Conservation (phyloP, 257 asterid genomes). For the Petunia axillaris region DNA sequence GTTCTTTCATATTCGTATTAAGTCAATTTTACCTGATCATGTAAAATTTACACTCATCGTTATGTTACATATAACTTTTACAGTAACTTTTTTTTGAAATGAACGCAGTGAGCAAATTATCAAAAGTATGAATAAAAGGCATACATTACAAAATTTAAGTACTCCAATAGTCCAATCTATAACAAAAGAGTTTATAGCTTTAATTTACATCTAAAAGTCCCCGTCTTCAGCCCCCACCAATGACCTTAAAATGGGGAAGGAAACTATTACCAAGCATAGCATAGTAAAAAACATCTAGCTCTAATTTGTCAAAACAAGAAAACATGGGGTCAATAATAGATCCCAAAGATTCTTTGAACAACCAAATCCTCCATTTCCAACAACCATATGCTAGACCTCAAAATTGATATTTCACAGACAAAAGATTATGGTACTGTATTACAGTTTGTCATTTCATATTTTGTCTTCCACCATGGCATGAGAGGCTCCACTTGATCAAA, state of each 20-base stretch:
- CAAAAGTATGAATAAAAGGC: background rate
- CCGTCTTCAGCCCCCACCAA: background rate
- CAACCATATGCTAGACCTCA: slow-evolving; percentile 40
- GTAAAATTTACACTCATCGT: too few species aligned
- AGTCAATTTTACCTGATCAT: too few species aligned
- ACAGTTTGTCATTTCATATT: background rate
- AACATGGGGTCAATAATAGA: slow-evolving; percentile 28
- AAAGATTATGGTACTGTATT: slow-evolving; percentile 14
- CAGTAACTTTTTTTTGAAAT: background rate
- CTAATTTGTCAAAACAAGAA: slow-evolving; percentile 35
- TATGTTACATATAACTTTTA: too few species aligned
- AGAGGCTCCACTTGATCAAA: background rate
- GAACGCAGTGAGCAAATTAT: background rate
- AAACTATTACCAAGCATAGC: slow-evolving; percentile 20
- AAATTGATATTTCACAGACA: background rate
- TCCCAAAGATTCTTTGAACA: slow-evolving; percentile 31
- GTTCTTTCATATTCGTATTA: too few species aligned
- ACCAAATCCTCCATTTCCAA: slow-evolving; percentile 34
- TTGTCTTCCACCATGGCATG: background rate
- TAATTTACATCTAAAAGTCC: background rate
- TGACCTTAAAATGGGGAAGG: slow-evolving; percentile 15
- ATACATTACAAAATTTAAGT: background rate
- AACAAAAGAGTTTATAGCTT: background rate
- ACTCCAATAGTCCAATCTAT: background rate
- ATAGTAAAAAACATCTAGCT: slow-evolving; percentile 6